These are phyloP conservation scores for Ochetophila trinervis DNA, from an alignment of 306 rosid species.

Conservation along the genomic window DNA sequence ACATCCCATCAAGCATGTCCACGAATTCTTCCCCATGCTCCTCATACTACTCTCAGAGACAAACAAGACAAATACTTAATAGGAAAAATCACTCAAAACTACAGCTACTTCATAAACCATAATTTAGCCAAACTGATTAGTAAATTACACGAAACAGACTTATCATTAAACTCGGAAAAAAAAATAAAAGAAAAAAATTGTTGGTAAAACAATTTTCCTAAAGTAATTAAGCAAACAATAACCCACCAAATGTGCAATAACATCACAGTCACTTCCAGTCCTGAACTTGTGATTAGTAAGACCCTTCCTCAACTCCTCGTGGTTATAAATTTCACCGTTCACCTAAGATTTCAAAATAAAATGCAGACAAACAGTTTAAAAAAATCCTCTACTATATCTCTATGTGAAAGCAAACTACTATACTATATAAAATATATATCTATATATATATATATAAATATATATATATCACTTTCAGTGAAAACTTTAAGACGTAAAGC, in stretches of 20 bases:
- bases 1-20: conserved; percentile 90
- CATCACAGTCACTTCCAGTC: conserved; percentile 96
- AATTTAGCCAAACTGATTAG: neutral
- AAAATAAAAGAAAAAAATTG: no score
- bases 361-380: no score
- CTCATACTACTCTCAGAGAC: conserved; percentile 59
- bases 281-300: conserved; percentile 66
- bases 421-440: no score
- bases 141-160: no score
- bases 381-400: neutral
- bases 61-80: neutral
- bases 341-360: conserved; percentile 40
- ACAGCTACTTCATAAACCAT: neutral
- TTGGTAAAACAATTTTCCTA: no score
- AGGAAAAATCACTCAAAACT: neutral
- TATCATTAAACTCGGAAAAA: no score
- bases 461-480: neutral
- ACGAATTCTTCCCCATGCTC: conserved; percentile 80
- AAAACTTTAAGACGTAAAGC: neutral
- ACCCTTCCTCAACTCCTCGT: conserved; percentile 72
- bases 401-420: no score
- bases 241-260: conserved; percentile 84
- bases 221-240: neutral
- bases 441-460: no score
- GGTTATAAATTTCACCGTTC: conserved; percentile 95